Conservation (phyloP, 2,329 filamentous ascomycete species). For the Colletotrichum costaricense region DNA sequence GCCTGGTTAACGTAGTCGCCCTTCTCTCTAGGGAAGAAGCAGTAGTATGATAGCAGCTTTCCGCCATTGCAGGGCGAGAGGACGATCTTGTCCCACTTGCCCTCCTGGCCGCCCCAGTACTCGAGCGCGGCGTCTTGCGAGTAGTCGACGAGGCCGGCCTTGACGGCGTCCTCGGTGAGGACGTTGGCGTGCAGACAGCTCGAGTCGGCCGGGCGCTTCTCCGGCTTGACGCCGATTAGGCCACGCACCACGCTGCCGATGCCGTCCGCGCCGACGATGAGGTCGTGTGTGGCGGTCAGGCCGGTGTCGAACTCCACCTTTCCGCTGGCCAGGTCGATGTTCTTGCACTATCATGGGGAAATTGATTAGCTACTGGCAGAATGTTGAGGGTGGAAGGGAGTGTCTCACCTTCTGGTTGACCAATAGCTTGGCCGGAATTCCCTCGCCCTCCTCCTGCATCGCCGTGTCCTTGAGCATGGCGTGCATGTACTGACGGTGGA, state of each 20-base stretch:
- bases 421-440: conserved; percentile 61
- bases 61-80: conserved; percentile 76
- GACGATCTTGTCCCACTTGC: conserved; percentile 76
- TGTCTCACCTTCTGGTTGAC: conserved; percentile 65
- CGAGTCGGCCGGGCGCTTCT: conserved; percentile 68
- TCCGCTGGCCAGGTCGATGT: conserved; percentile 63
- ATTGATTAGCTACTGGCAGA: background rate
- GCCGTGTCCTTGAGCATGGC: conserved; percentile 72
- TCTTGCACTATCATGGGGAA: conserved; percentile 48
- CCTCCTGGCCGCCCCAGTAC: conserved; percentile 76
- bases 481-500: conserved; percentile 77
- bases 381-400: background rate
- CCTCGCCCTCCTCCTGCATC: conserved; percentile 62
- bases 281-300: conserved; percentile 61
- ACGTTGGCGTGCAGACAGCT: conserved; percentile 76
- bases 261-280: conserved; percentile 73
- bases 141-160: conserved; percentile 72
- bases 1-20: conserved; percentile 71
- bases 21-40: conserved; percentile 71
- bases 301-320: conserved; percentile 66
- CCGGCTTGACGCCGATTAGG: conserved; percentile 71
- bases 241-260: conserved; percentile 74
- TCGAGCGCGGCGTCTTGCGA: conserved; percentile 70
- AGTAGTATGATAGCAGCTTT: conserved; percentile 75
- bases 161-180: conserved; percentile 67